Evolutionary conservation across 257 asterid genomes (phyloP), one percentile per base, ranked within the genome.

Genomic region (Lantana camara): DNA sequence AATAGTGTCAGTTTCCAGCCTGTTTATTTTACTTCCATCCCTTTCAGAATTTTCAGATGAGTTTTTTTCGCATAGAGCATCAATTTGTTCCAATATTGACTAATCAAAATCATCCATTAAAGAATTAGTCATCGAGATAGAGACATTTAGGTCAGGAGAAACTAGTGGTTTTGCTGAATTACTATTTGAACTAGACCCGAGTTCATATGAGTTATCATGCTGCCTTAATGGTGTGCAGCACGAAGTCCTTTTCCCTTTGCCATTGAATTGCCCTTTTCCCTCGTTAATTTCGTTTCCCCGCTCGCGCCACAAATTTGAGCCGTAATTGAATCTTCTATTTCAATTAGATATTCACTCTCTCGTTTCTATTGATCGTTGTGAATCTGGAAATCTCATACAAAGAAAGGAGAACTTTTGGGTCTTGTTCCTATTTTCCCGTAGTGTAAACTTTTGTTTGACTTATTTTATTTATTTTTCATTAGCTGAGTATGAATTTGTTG

Each of bases 91-190:
- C 22, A 90, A 73, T 69, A 90, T 52, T 12, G 90, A 81, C 32
- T 87, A 96, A 55, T 93, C 95, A 66, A 93, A 84, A 81, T 74
- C 91, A 78, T 85, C 95, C 57, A 63, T 72, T 22, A 60, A 62
- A n/a, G 55, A 66, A 68, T 37, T 62, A 64, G 82, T 21, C 15
- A 61, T 48, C 27, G 59, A 60, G 44, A 59, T 71, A 30, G 74
- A 63, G 63, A 41, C 76, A 54, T 60, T 49, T 48, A 13, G 58
- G 52, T 62, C 79, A 67, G 75, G 70, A 63, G 44, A 72, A 29
- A 34, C 60, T 46, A 49, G 42, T 46, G 80, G 83, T 70, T 50
- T 78, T 30, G 66, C 67, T 46, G 85, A 80, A 72, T 74, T 73
- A 53, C 23, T 55, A 42, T 23, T 69, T 59, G 74, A 64, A 65